Conservation (phyloP, 2,329 filamentous ascomycete species). For the Allantophomopsis cytisporea region DNA sequence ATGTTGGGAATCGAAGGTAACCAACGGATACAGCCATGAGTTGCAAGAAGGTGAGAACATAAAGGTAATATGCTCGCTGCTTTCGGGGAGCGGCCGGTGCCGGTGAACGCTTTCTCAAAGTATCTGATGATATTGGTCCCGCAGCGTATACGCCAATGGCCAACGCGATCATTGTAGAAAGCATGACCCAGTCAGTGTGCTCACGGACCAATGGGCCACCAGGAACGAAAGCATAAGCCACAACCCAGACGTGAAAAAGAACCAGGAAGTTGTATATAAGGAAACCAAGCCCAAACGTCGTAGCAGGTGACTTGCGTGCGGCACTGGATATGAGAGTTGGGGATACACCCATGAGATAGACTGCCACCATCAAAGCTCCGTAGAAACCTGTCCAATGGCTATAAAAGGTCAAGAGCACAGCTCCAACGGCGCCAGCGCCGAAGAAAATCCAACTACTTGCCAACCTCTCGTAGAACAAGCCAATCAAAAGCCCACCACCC, state of each 20-base stretch:
- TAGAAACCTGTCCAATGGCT: slow-evolving; percentile 84
- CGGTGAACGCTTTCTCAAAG: slow-evolving; percentile 16
- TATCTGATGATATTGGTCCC: slow-evolving; percentile 25
- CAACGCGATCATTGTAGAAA: slow-evolving; percentile 68
- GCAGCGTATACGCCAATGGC: slow-evolving; percentile 75
- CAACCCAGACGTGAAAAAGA: slow-evolving; percentile 97
- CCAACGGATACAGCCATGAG: slow-evolving; percentile 67
- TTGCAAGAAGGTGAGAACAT: slow-evolving; percentile 63
- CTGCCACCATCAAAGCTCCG: slow-evolving; percentile 60
- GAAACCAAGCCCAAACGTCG: slow-evolving; percentile 80
- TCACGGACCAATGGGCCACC: slow-evolving; percentile 87
- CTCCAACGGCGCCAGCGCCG: slow-evolving; percentile 65
- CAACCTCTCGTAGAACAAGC: slow-evolving; percentile 59
- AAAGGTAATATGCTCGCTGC: slow-evolving; percentile 52
- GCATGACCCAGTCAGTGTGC: slow-evolving; percentile 93
- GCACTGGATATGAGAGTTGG: slow-evolving; percentile 65
- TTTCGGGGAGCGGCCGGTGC: slow-evolving; percentile 26
- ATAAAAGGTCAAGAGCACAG: slow-evolving; percentile 62
- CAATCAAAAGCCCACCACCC: slow-evolving; percentile 65
- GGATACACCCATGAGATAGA: slow-evolving; percentile 71
- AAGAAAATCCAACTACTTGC: slow-evolving; percentile 70
- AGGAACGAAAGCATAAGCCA: slow-evolving; percentile 95
- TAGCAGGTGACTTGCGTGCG: slow-evolving; percentile 61
- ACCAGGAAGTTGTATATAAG: slow-evolving; percentile 87
- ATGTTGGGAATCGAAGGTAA: slow-evolving; percentile 82